phyloP scores from a whole-genome alignment of 1,139 yeast genomes.

The Protomyces macrosporus region DNA sequence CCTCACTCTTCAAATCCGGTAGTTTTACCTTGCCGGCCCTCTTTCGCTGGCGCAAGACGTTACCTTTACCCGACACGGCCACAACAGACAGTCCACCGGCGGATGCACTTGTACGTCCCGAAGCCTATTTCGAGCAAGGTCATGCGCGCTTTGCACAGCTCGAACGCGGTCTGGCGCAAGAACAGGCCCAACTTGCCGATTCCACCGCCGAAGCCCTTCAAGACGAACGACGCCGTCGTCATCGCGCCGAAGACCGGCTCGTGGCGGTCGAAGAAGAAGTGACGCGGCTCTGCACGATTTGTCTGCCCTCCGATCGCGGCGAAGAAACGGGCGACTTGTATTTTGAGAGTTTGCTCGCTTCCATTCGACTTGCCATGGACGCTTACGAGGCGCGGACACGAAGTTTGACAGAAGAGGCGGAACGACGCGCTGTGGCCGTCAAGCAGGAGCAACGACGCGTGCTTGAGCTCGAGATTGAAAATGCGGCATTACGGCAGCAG shows the following conservation, averaged over 20 bases:
- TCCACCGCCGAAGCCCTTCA: slow-evolving; percentile 1
- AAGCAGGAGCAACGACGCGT: slow-evolving; percentile 6
- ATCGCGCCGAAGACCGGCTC: slow-evolving; percentile 18
- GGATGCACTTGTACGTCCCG: not conserved
- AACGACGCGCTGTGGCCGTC: not conserved
- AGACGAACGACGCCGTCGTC: slow-evolving; percentile 16
- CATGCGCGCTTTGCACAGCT: not conserved
- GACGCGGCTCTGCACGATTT: slow-evolving; percentile 11
- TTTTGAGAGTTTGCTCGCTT: slow-evolving; percentile 4
- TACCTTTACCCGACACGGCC: not conserved
- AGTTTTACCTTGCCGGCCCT: not conserved
- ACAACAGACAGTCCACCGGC: not conserved
- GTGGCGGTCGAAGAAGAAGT: slow-evolving; percentile 17
- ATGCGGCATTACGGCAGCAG: slow-evolving; percentile 6
- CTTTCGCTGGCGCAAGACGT: not conserved
- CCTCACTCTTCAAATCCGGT: not conserved
- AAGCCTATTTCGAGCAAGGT: not conserved
- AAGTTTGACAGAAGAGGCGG: slow-evolving; percentile 3
- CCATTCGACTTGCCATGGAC: slow-evolving; percentile 11
- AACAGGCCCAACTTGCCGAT: not conserved
- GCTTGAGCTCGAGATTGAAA: slow-evolving; percentile 6
- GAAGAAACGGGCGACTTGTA: slow-evolving; percentile 19
- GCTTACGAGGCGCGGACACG: slow-evolving; percentile 12
- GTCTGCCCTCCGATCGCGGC: slow-evolving; percentile 18
- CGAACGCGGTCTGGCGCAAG: not conserved